Conservation (phyloP, 164 flowering plant genomes). For the grape (Vitis vinifera) region DNA sequence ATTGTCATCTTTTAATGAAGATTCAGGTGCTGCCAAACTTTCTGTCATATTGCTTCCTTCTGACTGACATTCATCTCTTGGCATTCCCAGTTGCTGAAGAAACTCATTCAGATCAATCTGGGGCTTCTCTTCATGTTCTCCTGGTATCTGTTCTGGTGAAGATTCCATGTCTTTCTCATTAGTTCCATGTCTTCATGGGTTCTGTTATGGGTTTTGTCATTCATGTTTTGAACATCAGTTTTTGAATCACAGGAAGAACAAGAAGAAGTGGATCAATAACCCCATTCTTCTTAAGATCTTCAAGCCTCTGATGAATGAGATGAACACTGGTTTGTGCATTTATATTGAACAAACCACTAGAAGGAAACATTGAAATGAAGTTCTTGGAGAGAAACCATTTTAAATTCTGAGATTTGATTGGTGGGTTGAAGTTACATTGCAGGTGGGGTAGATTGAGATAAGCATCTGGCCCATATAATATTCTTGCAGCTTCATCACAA, state of each 20-base stretch:
- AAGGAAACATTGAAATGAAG: constrained; percentile 74
- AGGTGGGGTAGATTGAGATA: constrained; percentile 92
- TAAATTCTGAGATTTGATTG: constrained; percentile 48
- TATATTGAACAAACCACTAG: constrained; percentile 70
- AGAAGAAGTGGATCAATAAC: constrained; percentile 26
- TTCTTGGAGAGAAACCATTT: constrained; percentile 85
- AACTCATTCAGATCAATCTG: constrained; percentile 91
- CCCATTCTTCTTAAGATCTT: constrained; percentile 67
- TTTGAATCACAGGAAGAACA: constrained; percentile 29
- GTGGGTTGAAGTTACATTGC: constrained; percentile 37
- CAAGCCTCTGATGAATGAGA: constrained; percentile 90
- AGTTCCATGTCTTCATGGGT: neutral
- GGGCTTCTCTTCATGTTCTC: constrained; percentile 50
- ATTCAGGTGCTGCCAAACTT: constrained; percentile 22
- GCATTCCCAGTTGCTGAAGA: constrained; percentile 80
- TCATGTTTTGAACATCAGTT: constrained; percentile 6
- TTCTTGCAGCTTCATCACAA: constrained; percentile 88
- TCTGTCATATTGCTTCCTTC: constrained; percentile 16
- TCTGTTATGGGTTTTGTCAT: neutral
- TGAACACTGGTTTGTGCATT: constrained; percentile 89
- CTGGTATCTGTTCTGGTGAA: constrained; percentile 19
- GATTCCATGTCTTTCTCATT: constrained; percentile 22
- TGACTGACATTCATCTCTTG: constrained; percentile 47
- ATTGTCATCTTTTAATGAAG: constrained; percentile 22
- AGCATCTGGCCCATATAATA: constrained; percentile 90